Base-by-base conservation (phyloP, 2,329 filamentous ascomycete genomes). In the Fusarium algeriense region DNA sequence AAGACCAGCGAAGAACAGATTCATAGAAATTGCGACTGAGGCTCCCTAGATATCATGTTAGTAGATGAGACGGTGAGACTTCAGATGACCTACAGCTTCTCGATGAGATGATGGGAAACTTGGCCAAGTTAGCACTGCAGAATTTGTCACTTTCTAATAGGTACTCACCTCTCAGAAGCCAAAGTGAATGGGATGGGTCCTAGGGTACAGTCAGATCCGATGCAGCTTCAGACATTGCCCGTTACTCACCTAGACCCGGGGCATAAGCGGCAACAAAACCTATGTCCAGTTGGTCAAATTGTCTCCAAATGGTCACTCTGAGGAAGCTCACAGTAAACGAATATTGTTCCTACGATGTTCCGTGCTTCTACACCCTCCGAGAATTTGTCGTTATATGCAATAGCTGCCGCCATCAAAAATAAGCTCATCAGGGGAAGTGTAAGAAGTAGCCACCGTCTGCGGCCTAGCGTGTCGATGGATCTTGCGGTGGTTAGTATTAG, bases 141-240 rank as follows among this genome's bases (percentile, higher is more conserved):
- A n/a, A n/a, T n/a, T n/a, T n/a, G n/a, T n/a, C n/a, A n/a, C n/a
- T n/a, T n/a, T n/a, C n/a, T n/a, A 7, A 26, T 3, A 9, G 9
- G 10, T 17, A 7, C 14, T 4, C 23, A 28, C 23, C 43, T 54
- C 19, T 54, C 50, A 23, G 50, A 54, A 9, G 50, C 50, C 4
- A 54, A 12, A 1, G 50, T 54, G 8, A 54, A 54, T 2, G 50
- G 50, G 15, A 54, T 54, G 3, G 50, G 50, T 2, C 50, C 50
- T 54, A 2, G 6, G 3, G 6, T 3, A 2, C 19, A 1, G 19
- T 54, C 6, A 54, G 35, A n/a, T 32, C 11, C 9, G 4, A 4
- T 28, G 10, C 3, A n/a, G 4, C 5, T 3, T 6, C 12, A 15
- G 6, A 30, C 3, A 23, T 1, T 1, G 5, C 6, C 13, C 14